Base-by-base conservation (phyloP, 129 eudicot genomes). In the Lonicera japonica region DNA sequence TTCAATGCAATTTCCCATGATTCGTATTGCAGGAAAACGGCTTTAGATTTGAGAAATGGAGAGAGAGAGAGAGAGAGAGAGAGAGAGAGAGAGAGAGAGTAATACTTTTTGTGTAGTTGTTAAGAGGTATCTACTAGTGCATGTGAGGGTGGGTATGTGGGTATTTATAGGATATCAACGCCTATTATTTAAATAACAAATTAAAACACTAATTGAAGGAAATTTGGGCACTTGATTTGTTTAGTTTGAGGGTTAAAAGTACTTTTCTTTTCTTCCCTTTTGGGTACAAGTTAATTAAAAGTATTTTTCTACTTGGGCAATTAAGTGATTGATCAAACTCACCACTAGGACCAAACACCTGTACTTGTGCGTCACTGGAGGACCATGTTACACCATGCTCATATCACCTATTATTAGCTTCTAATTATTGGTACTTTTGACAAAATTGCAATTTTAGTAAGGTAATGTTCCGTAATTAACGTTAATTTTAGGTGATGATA, bases 1-100 rank as follows among this genome's bases (percentile, higher is more conserved):
- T n/a, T 50, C 55, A 16, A 50, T 17, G 55, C 55, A 50, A 50
- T 50, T 50, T n/a, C 55, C 55, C 55, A 50, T 50, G 55, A 50
- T 50, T 50, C n/a, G 51, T 20, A 9, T 50, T 14, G 51, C 51
- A 8, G n/a, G 51, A 45, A 45, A 45, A 45, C 55, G 5, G 21
- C 55, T 50, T 16, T 6, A 45, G 51, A 45, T 15, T 45, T 45
- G 51, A 45, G 51, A 45, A 17, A 50, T 17, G 15, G 8, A 43
- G 13, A 8, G 13, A 8, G 50, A 43, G 50, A 50, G 19, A 16
- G 18, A 50, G 55, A 14, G 21, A 17, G 55, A 5, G n/a, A 17
- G 13, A 8, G 50, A 43, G 50, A 50, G 19, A 16, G 18, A 50
- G 55, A 14, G 21, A 17, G 55, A 5, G n/a, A 16, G 18, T 50